These are phyloP conservation scores for Scheffersomyces insectosa DNA, from an alignment of 1,139 yeast genomes.

Conservation along the genomic window DNA sequence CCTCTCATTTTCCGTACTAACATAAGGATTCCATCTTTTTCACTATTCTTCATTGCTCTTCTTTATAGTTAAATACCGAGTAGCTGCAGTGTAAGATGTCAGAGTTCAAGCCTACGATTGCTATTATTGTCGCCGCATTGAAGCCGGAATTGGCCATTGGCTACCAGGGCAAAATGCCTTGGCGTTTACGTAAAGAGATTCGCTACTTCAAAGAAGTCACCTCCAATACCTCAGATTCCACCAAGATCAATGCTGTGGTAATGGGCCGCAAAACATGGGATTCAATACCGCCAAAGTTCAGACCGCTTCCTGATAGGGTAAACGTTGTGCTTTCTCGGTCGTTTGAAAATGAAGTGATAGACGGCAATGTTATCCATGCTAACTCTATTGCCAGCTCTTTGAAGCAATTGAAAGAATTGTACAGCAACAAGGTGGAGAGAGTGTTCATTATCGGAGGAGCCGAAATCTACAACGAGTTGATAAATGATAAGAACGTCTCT, in stretches of 20 bases:
- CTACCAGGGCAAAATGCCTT: conserved; percentile 75
- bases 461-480: conserved; percentile 67
- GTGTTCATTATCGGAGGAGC: conserved; percentile 93
- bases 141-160: conserved; percentile 86
- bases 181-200: conserved; percentile 86
- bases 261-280: conserved; percentile 99
- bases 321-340: conserved; percentile 74
- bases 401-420: conserved; percentile 15
- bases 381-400: conserved; percentile 50
- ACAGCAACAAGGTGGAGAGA: conserved; percentile 39
- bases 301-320: conserved; percentile 76
- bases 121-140: conserved; percentile 82
- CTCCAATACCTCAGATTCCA: conserved; percentile 33
- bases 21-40: too few relatives aligned
- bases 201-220: conserved; percentile 81
- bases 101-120: conserved; percentile 37
- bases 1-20: too few relatives aligned
- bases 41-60: too few relatives aligned
- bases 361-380: conserved; percentile 40
- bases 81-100: neutral
- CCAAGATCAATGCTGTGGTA: conserved; percentile 68
- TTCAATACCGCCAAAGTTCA: conserved; percentile 78
- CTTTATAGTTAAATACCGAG: too few relatives aligned
- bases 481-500: conserved; percentile 46
- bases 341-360: conserved; percentile 17